These are phyloP conservation scores for Corchorus olitorius DNA, from an alignment of 345 rosid genomes.

Conservation along the genomic window DNA sequence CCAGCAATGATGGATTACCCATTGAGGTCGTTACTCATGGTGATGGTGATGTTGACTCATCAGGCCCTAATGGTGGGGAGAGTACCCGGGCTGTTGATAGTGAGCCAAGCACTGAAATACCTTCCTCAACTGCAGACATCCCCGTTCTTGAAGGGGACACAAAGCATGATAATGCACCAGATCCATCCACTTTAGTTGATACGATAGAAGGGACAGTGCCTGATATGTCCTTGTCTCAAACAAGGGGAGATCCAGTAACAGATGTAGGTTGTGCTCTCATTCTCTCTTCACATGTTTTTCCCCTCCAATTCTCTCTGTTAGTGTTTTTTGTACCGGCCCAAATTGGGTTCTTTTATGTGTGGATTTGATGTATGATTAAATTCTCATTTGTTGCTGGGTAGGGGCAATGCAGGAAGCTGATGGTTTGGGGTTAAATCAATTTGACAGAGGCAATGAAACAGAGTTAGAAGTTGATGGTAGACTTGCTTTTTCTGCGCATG, in stretches of 20 bases:
- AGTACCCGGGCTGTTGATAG: conserved; percentile 26
- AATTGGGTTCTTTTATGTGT: conserved; percentile 25
- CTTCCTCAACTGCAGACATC: conserved; percentile 27
- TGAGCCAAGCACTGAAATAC: conserved; percentile 18
- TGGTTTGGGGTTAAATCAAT: conserved; percentile 50
- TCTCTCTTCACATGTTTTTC: conserved; percentile 34
- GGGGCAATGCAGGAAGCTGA: conserved; percentile 93
- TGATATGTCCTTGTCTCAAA: conserved; percentile 43
- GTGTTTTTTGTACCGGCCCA: conserved; percentile 15
- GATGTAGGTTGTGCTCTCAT: conserved; percentile 78
- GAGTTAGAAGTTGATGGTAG: conserved; percentile 10
- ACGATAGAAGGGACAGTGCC: conserved; percentile 34
- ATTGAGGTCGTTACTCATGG: conserved; percentile 18
- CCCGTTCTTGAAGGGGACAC: conserved; percentile 40
- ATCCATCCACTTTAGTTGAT: conserved; percentile 24
- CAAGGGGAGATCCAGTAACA: conserved; percentile 72
- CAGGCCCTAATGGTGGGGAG: conserved; percentile 37
- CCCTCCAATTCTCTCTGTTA: conserved; percentile 10
- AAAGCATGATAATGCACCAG: conserved; percentile 29
- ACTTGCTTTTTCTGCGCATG: background rate
- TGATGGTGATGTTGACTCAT: conserved; percentile 31
- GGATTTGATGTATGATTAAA: conserved; percentile 49
- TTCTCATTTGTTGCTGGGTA: conserved; percentile 88
- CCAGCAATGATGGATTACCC: conserved; percentile 28
- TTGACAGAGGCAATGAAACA: conserved; percentile 30